A percentile compares a stretch with the other conserved stretches of the same genome.
These are phyloP conservation scores for Orobanche coerulescens DNA, from an alignment of 257 asterid species.

Conservation along the genomic window DNA sequence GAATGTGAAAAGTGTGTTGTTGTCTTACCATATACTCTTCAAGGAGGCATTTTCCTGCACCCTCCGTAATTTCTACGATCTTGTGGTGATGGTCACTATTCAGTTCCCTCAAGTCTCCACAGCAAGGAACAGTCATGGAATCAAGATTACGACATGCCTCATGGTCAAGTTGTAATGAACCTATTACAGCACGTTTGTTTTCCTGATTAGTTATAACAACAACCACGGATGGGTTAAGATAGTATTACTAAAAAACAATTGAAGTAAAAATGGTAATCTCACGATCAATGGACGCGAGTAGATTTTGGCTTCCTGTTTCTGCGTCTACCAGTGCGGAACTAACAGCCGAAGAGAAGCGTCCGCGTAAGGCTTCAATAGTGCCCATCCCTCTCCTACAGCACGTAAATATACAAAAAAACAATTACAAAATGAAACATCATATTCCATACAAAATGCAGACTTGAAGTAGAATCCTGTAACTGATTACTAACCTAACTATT, in stretches of 20 bases:
- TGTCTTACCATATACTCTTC: slow-evolving; percentile 72
- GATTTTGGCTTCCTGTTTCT: slow-evolving; percentile 67
- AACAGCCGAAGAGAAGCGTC: slow-evolving; percentile 64
- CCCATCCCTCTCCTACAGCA: slow-evolving; percentile 66
- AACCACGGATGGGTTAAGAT: neutral
- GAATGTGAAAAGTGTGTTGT: neutral
- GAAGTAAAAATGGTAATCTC: slow-evolving; percentile 23
- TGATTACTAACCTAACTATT: slow-evolving; percentile 56
- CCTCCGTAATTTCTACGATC: slow-evolving; percentile 65
- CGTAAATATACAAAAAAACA: neutral
- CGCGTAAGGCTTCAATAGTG: slow-evolving; percentile 60
- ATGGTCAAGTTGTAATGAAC: slow-evolving; percentile 84
- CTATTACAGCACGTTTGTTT: slow-evolving; percentile 32
- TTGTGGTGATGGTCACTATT: slow-evolving; percentile 71
- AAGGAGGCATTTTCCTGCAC: slow-evolving; percentile 82
- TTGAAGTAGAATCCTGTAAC: neutral
- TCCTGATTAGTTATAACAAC: neutral
- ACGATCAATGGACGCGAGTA: slow-evolving; percentile 82
- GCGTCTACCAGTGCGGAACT: slow-evolving; percentile 69
- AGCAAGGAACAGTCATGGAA: slow-evolving; percentile 73
- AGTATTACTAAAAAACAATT: too few relatives aligned
- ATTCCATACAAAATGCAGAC: neutral
- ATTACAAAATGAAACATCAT: too few relatives aligned
- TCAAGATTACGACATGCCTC: slow-evolving; percentile 78
- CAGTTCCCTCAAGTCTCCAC: slow-evolving; percentile 76